phyloP scores from a whole-genome alignment of 768 basidiomycete genomes.

The Tylopilus sp. region DNA sequence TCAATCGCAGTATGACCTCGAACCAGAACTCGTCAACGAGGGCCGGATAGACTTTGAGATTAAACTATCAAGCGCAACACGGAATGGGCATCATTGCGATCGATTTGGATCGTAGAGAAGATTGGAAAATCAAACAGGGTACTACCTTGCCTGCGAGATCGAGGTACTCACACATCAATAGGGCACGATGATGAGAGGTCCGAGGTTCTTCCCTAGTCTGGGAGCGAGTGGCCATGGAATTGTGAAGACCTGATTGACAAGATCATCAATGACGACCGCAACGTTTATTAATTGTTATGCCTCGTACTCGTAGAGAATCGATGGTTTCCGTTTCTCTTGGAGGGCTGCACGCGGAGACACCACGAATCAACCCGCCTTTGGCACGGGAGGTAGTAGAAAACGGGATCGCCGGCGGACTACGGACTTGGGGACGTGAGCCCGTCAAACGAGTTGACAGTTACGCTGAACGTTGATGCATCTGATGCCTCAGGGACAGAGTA shows the following conservation, averaged over 20 bases:
- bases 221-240: background rate
- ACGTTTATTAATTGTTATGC: background rate
- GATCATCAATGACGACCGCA: background rate
- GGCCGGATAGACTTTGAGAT: slow-evolving; percentile 1
- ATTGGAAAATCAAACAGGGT: background rate
- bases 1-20: background rate
- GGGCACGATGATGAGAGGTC: background rate
- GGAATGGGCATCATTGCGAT: background rate
- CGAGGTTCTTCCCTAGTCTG: background rate
- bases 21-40: slow-evolving; percentile 1
- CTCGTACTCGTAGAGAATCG: too few relatives aligned
- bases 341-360: too few relatives aligned
- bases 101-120: background rate
- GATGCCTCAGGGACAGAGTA: background rate
- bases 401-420: background rate
- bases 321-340: too few relatives aligned
- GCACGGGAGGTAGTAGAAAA: background rate
- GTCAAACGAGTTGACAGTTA: background rate
- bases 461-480: too few relatives aligned
- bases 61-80: background rate
- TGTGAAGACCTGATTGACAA: background rate
- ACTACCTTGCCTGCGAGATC: background rate
- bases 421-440: background rate
- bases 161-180: background rate
- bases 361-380: too few relatives aligned